A percentile compares a stretch with the other conserved stretches of the same genome.
These are phyloP conservation scores for Nakazawaea molendinolei DNA, from an alignment of 805 yeast genomes.

Conservation along the genomic window DNA sequence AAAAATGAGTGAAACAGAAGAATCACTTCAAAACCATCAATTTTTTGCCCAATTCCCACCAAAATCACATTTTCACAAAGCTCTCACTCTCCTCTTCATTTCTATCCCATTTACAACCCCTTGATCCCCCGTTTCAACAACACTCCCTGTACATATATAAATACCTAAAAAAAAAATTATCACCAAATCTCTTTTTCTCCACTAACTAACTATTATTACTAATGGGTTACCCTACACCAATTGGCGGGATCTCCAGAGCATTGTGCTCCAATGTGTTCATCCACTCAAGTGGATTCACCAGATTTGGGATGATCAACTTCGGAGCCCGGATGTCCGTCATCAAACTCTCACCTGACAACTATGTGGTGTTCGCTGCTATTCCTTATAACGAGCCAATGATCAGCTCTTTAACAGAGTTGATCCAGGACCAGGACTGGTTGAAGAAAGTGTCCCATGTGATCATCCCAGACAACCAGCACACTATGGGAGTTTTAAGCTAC, in stretches of 20 bases:
- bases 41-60: too few species aligned
- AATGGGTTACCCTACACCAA: slow-evolving; percentile 34
- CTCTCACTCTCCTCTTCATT: too few species aligned
- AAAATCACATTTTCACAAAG: too few species aligned
- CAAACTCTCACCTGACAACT: slow-evolving; percentile 20
- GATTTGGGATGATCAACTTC: slow-evolving; percentile 22
- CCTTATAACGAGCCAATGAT: slow-evolving; percentile 45
- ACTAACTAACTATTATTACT: background rate
- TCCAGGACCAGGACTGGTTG: slow-evolving; percentile 26
- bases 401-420: slow-evolving; percentile 28
- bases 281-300: slow-evolving; percentile 29
- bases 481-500: slow-evolving; percentile 52
- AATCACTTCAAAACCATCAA: too few species aligned
- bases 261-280: slow-evolving; percentile 24
- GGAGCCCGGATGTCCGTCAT: slow-evolving; percentile 35
- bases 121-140: too few species aligned
- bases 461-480: slow-evolving; percentile 60
- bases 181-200: too few species aligned
- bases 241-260: slow-evolving; percentile 33
- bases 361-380: slow-evolving; percentile 51
- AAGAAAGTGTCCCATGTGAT: slow-evolving; percentile 41
- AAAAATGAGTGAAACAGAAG: too few species aligned
- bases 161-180: too few species aligned
- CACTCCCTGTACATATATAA: too few species aligned
- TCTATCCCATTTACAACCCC: too few species aligned